phyloP scores from a whole-genome alignment of 108 stramenopile species.

The Pinguiococcus pyrenoidosus region DNA sequence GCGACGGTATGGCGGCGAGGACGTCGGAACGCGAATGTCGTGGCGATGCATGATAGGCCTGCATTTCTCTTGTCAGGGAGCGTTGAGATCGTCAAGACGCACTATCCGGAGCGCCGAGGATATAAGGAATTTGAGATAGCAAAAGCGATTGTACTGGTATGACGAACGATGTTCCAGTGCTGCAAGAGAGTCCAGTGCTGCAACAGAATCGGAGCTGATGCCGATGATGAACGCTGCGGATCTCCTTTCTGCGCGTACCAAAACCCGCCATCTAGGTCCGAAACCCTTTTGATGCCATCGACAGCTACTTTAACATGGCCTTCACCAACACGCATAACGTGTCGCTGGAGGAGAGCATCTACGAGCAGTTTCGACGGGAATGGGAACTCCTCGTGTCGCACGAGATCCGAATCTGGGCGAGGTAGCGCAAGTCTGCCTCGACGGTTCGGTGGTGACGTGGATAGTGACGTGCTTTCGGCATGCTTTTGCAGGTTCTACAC shows the following conservation, averaged over 20 bases:
- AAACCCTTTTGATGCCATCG: slow-evolving; percentile 94
- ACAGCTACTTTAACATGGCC: slow-evolving; percentile 82
- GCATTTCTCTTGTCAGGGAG: not conserved
- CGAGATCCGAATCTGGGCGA: not conserved
- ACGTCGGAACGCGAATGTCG: not conserved
- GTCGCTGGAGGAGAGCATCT: slow-evolving; percentile 50
- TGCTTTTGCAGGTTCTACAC: slow-evolving; percentile 16
- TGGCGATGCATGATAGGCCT: not conserved
- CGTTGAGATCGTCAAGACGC: slow-evolving; percentile 80
- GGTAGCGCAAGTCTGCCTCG: not conserved
- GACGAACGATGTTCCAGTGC: too few species aligned
- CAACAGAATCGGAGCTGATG: too few species aligned
- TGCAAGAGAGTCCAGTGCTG: too few species aligned
- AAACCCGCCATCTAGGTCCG: slow-evolving; percentile 54
- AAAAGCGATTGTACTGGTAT: too few species aligned
- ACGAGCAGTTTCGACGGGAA: slow-evolving; percentile 32
- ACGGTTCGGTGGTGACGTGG: not conserved
- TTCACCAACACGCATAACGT: slow-evolving; percentile 83
- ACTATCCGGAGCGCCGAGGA: slow-evolving; percentile 84
- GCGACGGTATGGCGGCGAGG: not conserved
- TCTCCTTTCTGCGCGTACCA: too few species aligned
- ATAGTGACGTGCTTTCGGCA: slow-evolving; percentile 7
- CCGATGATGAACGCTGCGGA: too few species aligned
- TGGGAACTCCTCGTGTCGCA: not conserved
- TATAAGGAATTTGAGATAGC: slow-evolving; percentile 38